These are phyloP conservation scores for Sporothrix mexicana DNA, from an alignment of 2,329 filamentous ascomycete species.

Conservation along the genomic window DNA sequence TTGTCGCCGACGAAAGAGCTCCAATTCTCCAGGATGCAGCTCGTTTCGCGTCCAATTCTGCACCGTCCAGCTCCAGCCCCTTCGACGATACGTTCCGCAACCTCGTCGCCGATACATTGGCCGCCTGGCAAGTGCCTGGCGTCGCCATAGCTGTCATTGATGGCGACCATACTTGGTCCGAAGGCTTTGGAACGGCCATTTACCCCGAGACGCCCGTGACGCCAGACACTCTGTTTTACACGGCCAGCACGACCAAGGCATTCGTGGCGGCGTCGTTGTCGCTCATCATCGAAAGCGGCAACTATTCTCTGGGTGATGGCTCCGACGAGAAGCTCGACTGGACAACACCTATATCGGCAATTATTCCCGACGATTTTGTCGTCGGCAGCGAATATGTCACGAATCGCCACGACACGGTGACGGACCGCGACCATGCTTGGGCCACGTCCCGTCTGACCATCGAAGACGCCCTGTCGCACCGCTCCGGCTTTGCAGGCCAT, in stretches of 20 bases:
- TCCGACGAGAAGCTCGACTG: slow-evolving; percentile 47
- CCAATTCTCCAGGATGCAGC: background rate
- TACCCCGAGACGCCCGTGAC: slow-evolving; percentile 50
- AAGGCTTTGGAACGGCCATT: slow-evolving; percentile 52
- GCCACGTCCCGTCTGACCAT: slow-evolving; percentile 55
- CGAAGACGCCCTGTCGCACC: slow-evolving; percentile 60
- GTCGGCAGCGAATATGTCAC: slow-evolving; percentile 15
- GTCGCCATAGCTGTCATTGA: slow-evolving; percentile 56
- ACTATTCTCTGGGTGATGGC: slow-evolving; percentile 39
- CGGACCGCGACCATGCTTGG: slow-evolving; percentile 46
- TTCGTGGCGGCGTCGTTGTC: slow-evolving; percentile 58
- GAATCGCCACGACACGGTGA: background rate
- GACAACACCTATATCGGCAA: slow-evolving; percentile 52
- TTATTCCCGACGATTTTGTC: slow-evolving; percentile 59
- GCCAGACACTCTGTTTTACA: slow-evolving; percentile 58
- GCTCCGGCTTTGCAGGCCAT: slow-evolving; percentile 56
- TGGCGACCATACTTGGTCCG: slow-evolving; percentile 49
- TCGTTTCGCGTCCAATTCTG: background rate
- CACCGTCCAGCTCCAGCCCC: background rate
- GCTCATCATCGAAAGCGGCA: slow-evolving; percentile 54
- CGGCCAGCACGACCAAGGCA: slow-evolving; percentile 60
- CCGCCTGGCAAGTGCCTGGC: slow-evolving; percentile 54
- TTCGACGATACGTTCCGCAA: slow-evolving; percentile 34
- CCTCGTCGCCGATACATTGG: slow-evolving; percentile 34
- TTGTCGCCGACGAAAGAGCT: background rate